Base-by-base conservation (phyloP, 768 basidiomycete species). In the Mycena sanguinolenta region DNA sequence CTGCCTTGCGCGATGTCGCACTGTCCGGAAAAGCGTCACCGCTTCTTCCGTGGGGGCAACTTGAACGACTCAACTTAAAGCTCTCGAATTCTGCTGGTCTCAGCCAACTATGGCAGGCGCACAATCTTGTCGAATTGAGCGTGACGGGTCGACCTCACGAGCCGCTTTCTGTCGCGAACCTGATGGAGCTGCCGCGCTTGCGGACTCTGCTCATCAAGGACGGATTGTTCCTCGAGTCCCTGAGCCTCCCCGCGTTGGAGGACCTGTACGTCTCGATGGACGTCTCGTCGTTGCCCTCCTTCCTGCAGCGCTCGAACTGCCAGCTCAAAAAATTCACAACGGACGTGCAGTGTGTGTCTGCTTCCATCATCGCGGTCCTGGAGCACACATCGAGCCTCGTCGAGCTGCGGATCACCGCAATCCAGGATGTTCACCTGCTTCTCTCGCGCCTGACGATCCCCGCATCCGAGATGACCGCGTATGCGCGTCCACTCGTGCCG, bases 111-210 rank as follows among this genome's bases (percentile, higher is more conserved):
- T n/a, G n/a, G 16, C 57, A 32, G 5, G 59, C 67, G 4, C 52
- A 27, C 16, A 68, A 62, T 57, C 42, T 68, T 1, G 54, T 49
- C n/a, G 60, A 55, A 23, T 34, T 68, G n/a, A n/a, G n/a, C n/a
- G n/a, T n/a, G n/a, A n/a, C n/a, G n/a, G n/a, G 16, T 68, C 67
- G n/a, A n/a, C 2, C 44, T 68, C 8, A 57, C 30, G n/a, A 49
- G 42, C 10, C n/a, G 25, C 1, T 6, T 63, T 19, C 21, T 49
- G 19, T 30, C n/a, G n/a, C 34, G 3, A 16, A 14, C 8, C 8
- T 53, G 14, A 12, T 54, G 36, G 58, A 67, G 36, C 23, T 66
- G 12, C 65, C 65, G 21, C 23, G 12, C 23, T 49, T 66, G 28
- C 65, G 58, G n/a, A 3, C 21, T 23, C 52, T 67, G 1, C 34